Percentiles rank a stretch among this genome's conserved stretches.
These are phyloP conservation scores for Tetrapisispora nanseiensis DNA, from an alignment of 805 yeast species.

Conservation along the genomic window DNA sequence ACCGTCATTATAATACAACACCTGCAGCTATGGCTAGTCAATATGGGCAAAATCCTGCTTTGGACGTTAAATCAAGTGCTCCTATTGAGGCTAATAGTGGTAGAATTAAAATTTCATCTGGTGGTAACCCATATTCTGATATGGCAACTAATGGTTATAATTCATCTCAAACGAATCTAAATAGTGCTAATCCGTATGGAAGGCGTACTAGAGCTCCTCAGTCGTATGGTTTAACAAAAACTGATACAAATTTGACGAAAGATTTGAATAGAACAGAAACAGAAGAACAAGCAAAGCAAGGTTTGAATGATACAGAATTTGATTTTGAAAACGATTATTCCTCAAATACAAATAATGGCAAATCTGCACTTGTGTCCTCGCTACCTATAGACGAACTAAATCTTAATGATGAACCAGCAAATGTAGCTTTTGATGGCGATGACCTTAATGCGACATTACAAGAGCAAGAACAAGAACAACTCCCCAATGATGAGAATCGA, in stretches of 20 bases:
- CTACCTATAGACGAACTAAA: slow-evolving; percentile 2
- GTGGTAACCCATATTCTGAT: slow-evolving; percentile 4
- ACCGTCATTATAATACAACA: not conserved
- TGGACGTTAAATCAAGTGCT: not conserved
- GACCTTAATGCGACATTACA: slow-evolving; percentile 12
- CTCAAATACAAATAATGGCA: not conserved
- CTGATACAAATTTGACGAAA: not conserved
- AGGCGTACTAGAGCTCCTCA: not conserved
- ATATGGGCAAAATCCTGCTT: not conserved
- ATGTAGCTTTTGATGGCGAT: slow-evolving; percentile 18
- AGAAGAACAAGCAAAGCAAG: not conserved
- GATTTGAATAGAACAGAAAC: slow-evolving; percentile 3
- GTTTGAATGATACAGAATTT: slow-evolving; percentile 6
- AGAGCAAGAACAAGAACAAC: slow-evolving; percentile 1
- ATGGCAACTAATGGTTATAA: slow-evolving; percentile 3
- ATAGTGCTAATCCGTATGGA: slow-evolving; percentile 1
- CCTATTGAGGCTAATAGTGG: slow-evolving; percentile 3
- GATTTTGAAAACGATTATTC: slow-evolving; percentile 15
- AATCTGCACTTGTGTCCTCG: not conserved
- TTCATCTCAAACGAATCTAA: not conserved
- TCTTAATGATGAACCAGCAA: slow-evolving; percentile 4
- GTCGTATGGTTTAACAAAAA: not conserved
- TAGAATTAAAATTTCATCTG: not conserved
- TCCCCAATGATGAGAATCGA: slow-evolving; percentile 6
- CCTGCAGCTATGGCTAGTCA: not conserved